Base-by-base conservation (phyloP, 139 green algal species). In the Chlorokybus atmophyticus region DNA sequence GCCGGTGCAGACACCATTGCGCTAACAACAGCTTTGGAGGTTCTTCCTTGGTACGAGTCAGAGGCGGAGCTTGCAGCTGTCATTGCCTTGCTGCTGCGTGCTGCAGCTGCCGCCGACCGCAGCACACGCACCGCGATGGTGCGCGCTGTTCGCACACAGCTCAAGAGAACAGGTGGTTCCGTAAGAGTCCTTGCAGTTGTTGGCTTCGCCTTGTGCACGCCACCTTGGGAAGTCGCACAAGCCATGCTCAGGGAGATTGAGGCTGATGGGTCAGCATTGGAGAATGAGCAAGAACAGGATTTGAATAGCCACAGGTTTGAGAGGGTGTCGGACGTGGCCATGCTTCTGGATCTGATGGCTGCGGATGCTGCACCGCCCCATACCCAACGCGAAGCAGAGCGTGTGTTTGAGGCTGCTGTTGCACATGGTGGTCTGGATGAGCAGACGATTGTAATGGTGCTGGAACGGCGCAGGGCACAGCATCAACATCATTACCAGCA, bases 391-490 rank as follows among this genome's bases (percentile, higher is more conserved):
- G 52, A 73, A 14, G 65, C 65, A n/a, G 32, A 39, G n/a, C 25
- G 25, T 23, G 65, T 70, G 14, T 71, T 74, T 70, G 62, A 74
- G 23, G n/a, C 28, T 3, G 50, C 50, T 6, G 41, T 74, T 8
- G 38, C 32, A 5, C 1, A 41, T 3, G 65, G 65, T 14, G 50
- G 39, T 28, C 58, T 74, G 64, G 44, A 38, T 14, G 65, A 74
- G 57, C 44, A 55, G 40, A 38, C 60, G 32, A 41, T 75, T 23
- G 64, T 64, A 5, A 52, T 69, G 27, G 68, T 82, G 29, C 50
- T 82, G 32, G 75, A 79, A 60, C 61, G 75, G 4, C 52, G 71
- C 26, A 47, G 64, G 14, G 50, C 70, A 54, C 74, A 79, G 55
- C 66, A 65, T 5, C 48, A 39, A 26, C 24, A 55, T 26, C 49